These are phyloP conservation scores for Vitis cinerea DNA, from an alignment of 164 flowering plant genomes.

Conservation along the genomic window DNA sequence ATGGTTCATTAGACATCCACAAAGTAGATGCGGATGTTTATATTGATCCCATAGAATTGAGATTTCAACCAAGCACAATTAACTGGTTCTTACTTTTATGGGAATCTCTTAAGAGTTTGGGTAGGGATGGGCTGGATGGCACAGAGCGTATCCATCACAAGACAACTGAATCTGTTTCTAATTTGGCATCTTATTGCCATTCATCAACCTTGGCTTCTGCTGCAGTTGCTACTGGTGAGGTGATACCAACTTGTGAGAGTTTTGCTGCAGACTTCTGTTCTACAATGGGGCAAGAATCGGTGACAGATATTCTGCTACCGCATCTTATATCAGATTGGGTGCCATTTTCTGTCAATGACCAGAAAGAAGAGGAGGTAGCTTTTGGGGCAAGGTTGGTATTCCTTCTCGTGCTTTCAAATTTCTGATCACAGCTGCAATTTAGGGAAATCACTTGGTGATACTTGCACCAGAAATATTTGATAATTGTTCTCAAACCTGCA, in stretches of 20 bases:
- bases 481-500: too few species aligned
- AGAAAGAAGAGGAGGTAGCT: conserved; percentile 55
- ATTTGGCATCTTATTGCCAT: conserved; percentile 34
- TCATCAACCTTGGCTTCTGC: conserved; percentile 37
- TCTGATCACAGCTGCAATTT: neutral
- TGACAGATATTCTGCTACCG: conserved; percentile 39
- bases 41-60: conserved; percentile 65
- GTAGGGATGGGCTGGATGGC: conserved; percentile 19
- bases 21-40: conserved; percentile 72
- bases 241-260: conserved; percentile 20
- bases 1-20: conserved; percentile 80
- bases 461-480: too few species aligned
- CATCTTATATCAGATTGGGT: conserved; percentile 88
- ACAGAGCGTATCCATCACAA: conserved; percentile 10
- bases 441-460: too few species aligned
- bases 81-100: conserved; percentile 58
- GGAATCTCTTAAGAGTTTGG: conserved; percentile 38
- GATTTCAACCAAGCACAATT: conserved; percentile 65
- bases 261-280: conserved; percentile 19
- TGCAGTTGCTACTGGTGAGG: conserved; percentile 22
- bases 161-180: conserved; percentile 31
- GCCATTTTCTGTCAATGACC: conserved; percentile 32
- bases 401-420: conserved; percentile 8
- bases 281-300: conserved; percentile 26
- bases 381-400: conserved; percentile 79